Percentiles rank a stretch among this genome's conserved stretches.
These are phyloP conservation scores for Purpureocillium takamizusanense DNA, from an alignment of 2,329 filamentous ascomycete genomes.

Conservation along the genomic window DNA sequence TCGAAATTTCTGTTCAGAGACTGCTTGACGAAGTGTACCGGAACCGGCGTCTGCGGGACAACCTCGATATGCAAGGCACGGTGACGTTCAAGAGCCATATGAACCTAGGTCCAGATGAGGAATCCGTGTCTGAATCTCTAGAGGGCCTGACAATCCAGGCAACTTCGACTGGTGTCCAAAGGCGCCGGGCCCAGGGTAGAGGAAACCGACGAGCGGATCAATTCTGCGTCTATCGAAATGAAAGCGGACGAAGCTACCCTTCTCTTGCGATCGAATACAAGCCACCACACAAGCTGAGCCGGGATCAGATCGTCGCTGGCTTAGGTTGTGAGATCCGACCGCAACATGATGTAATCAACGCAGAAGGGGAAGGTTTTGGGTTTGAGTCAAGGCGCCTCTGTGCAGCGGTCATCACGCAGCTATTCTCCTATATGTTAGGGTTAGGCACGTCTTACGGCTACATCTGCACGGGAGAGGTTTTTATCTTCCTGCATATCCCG, in stretches of 20 bases:
- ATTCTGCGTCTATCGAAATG: conserved; percentile 15
- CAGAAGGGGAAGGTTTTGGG: conserved; percentile 17
- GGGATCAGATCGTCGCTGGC: conserved; percentile 20
- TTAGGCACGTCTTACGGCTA: conserved; percentile 26
- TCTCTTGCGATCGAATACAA: conserved; percentile 5
- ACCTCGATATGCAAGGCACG: conserved; percentile 21
- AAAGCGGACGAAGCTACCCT: neutral
- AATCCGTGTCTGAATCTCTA: conserved; percentile 13
- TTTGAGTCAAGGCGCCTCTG: conserved; percentile 20
- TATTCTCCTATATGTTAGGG: conserved; percentile 29
- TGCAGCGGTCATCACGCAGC: conserved; percentile 26
- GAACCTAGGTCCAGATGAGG: conserved; percentile 17
- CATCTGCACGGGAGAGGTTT: conserved; percentile 21
- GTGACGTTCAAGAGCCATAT: conserved; percentile 27
- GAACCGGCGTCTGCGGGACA: conserved; percentile 15
- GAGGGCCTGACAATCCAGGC: conserved; percentile 12
- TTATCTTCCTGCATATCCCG: conserved; percentile 25
- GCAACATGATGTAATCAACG: conserved; percentile 21
- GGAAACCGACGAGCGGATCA: conserved; percentile 20
- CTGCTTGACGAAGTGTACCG: conserved; percentile 18
- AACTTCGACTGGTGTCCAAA: neutral
- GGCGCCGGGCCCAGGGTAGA: conserved; percentile 14
- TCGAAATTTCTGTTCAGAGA: conserved; percentile 25
- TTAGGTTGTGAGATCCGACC: conserved; percentile 23
- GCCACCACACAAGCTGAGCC: conserved; percentile 25